These are phyloP conservation scores for Triangularia verruculosa DNA, from an alignment of 2,329 filamentous ascomycete genomes.

Conservation along the genomic window DNA sequence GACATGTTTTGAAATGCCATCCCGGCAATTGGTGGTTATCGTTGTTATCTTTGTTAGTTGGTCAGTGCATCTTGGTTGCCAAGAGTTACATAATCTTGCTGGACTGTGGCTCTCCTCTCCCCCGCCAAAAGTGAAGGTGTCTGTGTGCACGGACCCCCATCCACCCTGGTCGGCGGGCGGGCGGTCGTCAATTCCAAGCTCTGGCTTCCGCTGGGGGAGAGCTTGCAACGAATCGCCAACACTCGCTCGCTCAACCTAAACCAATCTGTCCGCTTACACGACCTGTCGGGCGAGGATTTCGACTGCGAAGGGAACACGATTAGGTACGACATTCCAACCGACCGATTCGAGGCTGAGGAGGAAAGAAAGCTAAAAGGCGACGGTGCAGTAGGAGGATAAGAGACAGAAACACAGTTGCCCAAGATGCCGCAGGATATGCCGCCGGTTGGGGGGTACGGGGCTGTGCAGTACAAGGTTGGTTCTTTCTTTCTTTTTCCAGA, in stretches of 20 bases:
- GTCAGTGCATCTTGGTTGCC: neutral
- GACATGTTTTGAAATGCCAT: neutral
- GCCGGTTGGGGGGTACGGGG: conserved; percentile 87
- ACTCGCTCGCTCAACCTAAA: neutral
- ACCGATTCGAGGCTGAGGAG: neutral
- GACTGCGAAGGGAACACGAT: neutral
- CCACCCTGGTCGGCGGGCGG: neutral
- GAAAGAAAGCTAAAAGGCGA: neutral
- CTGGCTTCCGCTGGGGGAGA: no score
- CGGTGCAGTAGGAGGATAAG: neutral
- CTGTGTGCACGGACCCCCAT: neutral
- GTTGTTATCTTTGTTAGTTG: neutral
- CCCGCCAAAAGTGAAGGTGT: neutral
- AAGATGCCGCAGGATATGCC: conserved; percentile 98
- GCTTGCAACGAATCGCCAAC: neutral
- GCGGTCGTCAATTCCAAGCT: neutral
- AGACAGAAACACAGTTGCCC: conserved; percentile 31
- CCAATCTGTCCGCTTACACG: neutral
- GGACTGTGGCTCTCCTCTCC: neutral
- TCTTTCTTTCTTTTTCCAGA: conserved; percentile 1
- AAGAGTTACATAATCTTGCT: neutral
- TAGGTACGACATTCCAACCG: neutral
- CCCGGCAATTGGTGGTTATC: neutral
- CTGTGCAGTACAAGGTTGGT: conserved; percentile 91
- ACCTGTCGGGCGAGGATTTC: neutral